Evolutionary conservation across 345 rosid genomes (phyloP).

Genomic region (Eucalyptus paniculata): DNA sequence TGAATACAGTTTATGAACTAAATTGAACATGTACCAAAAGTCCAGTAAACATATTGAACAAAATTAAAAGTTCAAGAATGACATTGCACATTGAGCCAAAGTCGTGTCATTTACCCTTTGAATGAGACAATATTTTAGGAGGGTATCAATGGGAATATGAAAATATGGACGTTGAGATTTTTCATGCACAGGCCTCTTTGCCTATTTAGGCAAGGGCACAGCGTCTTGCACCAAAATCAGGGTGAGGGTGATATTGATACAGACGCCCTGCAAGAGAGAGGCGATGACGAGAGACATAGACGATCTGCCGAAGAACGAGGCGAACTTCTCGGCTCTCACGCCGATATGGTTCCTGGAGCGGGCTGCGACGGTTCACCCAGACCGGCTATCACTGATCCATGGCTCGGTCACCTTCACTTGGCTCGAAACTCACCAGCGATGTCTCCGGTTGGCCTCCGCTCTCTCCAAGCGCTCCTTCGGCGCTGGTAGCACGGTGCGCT

Average conservation of each 20-base stretch:
- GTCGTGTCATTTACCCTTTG: neutral
- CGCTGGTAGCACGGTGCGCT: slow-evolving; percentile 58
- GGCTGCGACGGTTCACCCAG: slow-evolving; percentile 75
- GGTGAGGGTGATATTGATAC: neutral
- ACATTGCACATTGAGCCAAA: too few species aligned
- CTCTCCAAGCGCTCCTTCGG: slow-evolving; percentile 55
- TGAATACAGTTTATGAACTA: too few species aligned
- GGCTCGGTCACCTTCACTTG: slow-evolving; percentile 63
- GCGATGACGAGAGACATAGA: slow-evolving; percentile 52
- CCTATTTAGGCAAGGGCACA: neutral
- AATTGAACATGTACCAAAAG: too few species aligned
- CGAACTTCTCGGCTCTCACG: slow-evolving; percentile 77
- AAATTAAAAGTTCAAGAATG: too few species aligned
- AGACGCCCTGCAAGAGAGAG: neutral
- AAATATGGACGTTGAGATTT: neutral
- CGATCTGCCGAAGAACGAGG: slow-evolving; percentile 68
- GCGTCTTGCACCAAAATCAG: neutral
- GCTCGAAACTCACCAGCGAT: slow-evolving; percentile 67
- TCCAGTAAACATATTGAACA: too few species aligned
- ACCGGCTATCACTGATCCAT: slow-evolving; percentile 49
- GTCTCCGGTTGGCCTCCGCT: slow-evolving; percentile 87
- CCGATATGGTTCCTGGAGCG: slow-evolving; percentile 84
- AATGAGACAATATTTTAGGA: neutral
- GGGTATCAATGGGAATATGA: neutral
- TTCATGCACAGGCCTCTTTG: neutral